Conservation (phyloP, 768 basidiomycete genomes). For the Brasilioporus rufonigricans region DNA sequence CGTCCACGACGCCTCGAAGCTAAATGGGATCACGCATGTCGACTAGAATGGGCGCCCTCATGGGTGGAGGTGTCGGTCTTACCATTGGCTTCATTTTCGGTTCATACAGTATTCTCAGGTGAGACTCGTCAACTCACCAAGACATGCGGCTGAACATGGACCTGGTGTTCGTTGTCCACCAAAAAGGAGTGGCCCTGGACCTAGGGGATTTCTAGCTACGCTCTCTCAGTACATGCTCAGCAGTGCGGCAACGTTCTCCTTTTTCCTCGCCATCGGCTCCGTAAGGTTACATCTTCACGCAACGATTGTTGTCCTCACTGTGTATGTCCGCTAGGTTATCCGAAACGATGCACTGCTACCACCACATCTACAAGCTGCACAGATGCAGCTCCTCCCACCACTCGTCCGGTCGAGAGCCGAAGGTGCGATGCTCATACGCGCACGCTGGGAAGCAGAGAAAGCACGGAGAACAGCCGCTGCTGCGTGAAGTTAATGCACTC, state of each 20-base stretch:
- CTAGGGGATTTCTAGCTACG: conserved; percentile 84
- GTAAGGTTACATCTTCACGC: conserved; percentile 41
- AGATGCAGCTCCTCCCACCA: conserved; percentile 54
- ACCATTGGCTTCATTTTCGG: conserved; percentile 99
- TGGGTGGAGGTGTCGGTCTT: conserved; percentile 92
- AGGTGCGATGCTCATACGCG: conserved; percentile 66
- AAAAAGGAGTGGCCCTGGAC: conserved; percentile 86
- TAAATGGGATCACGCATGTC: conserved; percentile 8
- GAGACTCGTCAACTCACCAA: conserved; percentile 23
- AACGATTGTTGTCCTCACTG: conserved; percentile 1
- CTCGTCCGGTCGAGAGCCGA: conserved; percentile 63
- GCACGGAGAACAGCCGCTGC: conserved; percentile 21
- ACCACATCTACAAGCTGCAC: conserved; percentile 61
- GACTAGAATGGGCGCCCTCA: conserved; percentile 85
- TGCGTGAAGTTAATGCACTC: conserved; percentile 5
- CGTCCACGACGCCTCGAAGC: conserved; percentile 1
- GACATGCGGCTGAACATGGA: conserved; percentile 5
- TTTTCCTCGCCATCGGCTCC: conserved; percentile 94
- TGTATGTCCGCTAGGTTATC: conserved; percentile 61
- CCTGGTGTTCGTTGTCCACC: neutral
- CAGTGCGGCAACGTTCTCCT: conserved; percentile 95
- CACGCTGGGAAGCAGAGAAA: conserved; percentile 72
- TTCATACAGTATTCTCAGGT: conserved; percentile 89
- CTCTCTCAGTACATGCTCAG: conserved; percentile 98
- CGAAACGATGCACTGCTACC: conserved; percentile 70